These are phyloP conservation scores for Cytidiella melzeri DNA, from an alignment of 768 basidiomycete genomes.

Conservation along the genomic window DNA sequence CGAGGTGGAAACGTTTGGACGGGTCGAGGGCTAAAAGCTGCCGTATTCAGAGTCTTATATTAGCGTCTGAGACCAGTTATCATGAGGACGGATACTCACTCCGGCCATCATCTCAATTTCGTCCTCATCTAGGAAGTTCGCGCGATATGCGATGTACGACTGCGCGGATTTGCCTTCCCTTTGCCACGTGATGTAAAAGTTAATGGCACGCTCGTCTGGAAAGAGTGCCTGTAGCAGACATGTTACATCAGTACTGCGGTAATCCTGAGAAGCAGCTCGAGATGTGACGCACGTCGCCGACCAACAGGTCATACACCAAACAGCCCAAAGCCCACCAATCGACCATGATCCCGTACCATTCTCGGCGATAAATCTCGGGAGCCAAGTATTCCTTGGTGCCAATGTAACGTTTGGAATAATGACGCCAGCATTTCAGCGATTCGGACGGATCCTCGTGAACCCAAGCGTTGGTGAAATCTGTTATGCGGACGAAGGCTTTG, in stretches of 20 bases:
- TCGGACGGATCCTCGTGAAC: conserved; percentile 7
- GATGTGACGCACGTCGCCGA: conserved; percentile 22
- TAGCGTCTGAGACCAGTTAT: too few species aligned
- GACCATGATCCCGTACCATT: conserved; percentile 22
- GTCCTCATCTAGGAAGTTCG: neutral
- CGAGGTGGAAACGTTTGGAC: conserved; percentile 1
- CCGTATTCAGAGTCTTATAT: too few species aligned
- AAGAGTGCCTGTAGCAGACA: conserved; percentile 8
- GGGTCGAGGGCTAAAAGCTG: conserved; percentile 11
- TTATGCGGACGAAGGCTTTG: conserved; percentile 17
- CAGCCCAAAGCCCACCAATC: conserved; percentile 26
- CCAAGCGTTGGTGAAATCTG: conserved; percentile 23
- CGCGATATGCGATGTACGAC: conserved; percentile 8
- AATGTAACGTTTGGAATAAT: conserved; percentile 13
- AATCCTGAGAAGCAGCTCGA: neutral
- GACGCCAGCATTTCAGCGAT: conserved; percentile 13
- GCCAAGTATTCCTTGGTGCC: conserved; percentile 24
- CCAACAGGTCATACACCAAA: conserved; percentile 20
- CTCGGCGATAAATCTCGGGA: conserved; percentile 15
- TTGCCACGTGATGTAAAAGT: conserved; percentile 5
- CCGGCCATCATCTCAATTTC: conserved; percentile 10
- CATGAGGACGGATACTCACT: conserved; percentile 1
- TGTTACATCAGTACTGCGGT: neutral
- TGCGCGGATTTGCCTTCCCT: neutral
- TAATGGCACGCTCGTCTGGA: conserved; percentile 7